Evolutionary conservation across 78 protist species (phyloP).

Genomic region (Dictyostelium brefeldianum): DNA sequence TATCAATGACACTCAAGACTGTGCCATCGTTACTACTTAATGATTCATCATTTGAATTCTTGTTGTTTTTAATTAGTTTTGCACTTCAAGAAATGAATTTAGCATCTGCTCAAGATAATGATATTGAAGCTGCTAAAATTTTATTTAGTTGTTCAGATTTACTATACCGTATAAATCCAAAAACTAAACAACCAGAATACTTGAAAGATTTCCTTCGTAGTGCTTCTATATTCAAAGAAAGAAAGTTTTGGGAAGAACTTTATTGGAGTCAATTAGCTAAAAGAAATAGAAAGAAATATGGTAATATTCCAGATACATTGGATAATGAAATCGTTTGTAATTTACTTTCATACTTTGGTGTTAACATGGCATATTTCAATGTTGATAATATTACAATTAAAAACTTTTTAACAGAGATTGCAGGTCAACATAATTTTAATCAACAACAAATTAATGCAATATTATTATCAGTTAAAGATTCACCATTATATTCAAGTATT

Average conservation of each 20-base stretch:
- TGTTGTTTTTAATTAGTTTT: constrained; percentile 22
- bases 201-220: constrained; percentile 21
- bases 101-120: not conserved
- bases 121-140: constrained; percentile 32
- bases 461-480: not conserved
- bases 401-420: not conserved
- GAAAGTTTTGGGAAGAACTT: constrained; percentile 38
- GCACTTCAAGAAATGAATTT: constrained; percentile 56
- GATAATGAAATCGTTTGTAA: constrained; percentile 56
- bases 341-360: constrained; percentile 45
- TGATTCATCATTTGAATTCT: constrained; percentile 40
- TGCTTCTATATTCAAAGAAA: not conserved
- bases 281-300: constrained; percentile 25
- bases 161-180: constrained; percentile 6
- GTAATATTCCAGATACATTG: constrained; percentile 7
- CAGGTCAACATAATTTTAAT: not conserved
- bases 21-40: constrained; percentile 24
- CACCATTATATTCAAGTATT: constrained; percentile 7
- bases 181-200: constrained; percentile 13
- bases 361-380: constrained; percentile 35
- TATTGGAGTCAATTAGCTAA: constrained; percentile 38
- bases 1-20: constrained; percentile 29
- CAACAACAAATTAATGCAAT: not conserved
- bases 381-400: no score
- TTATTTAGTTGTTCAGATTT: constrained; percentile 22